Percentiles rank a stretch among this genome's conserved stretches.
These are phyloP conservation scores for Pilaira anomala DNA, from an alignment of 192 early-diverging fungal species.

Conservation along the genomic window DNA sequence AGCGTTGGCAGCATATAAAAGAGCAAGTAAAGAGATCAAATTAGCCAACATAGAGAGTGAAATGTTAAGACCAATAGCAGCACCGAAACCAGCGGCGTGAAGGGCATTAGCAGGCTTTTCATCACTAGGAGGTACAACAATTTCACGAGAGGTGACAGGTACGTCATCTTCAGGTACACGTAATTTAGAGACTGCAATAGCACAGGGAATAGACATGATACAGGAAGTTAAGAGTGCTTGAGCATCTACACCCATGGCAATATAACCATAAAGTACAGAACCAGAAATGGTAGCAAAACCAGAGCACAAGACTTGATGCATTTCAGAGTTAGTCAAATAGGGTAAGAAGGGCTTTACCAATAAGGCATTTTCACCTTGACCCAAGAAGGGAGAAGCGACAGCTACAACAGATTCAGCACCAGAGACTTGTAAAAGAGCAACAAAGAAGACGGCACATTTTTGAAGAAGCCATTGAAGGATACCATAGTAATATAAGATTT, in stretches of 20 bases:
- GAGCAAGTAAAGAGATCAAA: conserved; percentile 72
- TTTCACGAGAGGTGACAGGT: conserved; percentile 70
- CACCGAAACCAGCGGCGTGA: conserved; percentile 81
- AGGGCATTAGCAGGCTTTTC: conserved; percentile 71
- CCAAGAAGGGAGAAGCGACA: conserved; percentile 82
- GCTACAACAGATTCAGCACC: conserved; percentile 84
- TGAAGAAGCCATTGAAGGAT: conserved; percentile 77
- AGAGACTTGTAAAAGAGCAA: conserved; percentile 68
- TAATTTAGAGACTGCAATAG: conserved; percentile 81
- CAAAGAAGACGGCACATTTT: conserved; percentile 60
- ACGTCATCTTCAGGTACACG: conserved; percentile 82
- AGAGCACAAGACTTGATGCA: conserved; percentile 84
- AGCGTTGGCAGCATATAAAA: conserved; percentile 67
- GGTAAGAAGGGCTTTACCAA: conserved; percentile 78
- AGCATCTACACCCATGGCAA: conserved; percentile 62
- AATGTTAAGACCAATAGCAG: conserved; percentile 76
- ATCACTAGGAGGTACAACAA: conserved; percentile 50
- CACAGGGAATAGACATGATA: conserved; percentile 88
- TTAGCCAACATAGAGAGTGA: conserved; percentile 70
- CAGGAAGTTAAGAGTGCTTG: conserved; percentile 76
- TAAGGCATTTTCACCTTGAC: conserved; percentile 78
- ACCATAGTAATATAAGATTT: conserved; percentile 80
- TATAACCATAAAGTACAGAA: conserved; percentile 74
- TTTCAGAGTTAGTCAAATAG: conserved; percentile 80
- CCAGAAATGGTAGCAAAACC: conserved; percentile 91